These are phyloP conservation scores for Dalbergia cultrata DNA, from an alignment of 306 rosid genomes.

Conservation along the genomic window DNA sequence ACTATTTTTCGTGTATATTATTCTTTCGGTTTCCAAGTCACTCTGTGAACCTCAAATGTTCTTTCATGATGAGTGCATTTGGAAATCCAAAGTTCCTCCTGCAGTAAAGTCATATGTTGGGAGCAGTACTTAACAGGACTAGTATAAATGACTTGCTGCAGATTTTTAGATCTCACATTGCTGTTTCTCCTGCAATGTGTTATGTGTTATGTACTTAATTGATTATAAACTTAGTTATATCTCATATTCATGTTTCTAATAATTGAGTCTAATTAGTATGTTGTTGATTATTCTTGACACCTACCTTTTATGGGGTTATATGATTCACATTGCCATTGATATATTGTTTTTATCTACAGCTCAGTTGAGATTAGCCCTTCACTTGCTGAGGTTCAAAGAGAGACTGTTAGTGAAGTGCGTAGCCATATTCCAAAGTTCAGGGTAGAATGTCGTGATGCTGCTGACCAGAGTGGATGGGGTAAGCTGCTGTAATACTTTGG, in stretches of 20 bases:
- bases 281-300: constrained; percentile 19
- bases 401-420: constrained; percentile 81
- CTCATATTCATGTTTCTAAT: constrained; percentile 19
- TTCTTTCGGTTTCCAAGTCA: constrained; percentile 6
- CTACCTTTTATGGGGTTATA: not conserved
- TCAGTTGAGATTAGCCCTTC: constrained; percentile 96
- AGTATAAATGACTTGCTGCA: constrained; percentile 15
- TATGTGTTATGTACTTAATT: constrained; percentile 13
- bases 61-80: not conserved
- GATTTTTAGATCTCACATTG: constrained; percentile 23
- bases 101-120: constrained; percentile 14
- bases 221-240: not conserved
- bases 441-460: constrained; percentile 93
- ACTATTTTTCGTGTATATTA: constrained; percentile 16
- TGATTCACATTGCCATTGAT: constrained; percentile 23
- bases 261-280: constrained; percentile 27
- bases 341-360: constrained; percentile 61
- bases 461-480: constrained; percentile 94
- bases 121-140: constrained; percentile 1
- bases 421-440: constrained; percentile 84
- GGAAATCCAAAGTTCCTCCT: constrained; percentile 16
- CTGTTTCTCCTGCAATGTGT: constrained; percentile 13
- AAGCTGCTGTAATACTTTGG: constrained; percentile 39
- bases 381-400: constrained; percentile 86
- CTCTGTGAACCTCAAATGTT: not conserved